Evolutionary conservation across 257 asterid genomes (phyloP), one percentile per base, ranked within the genome.

Genomic region (Oldenlandia corymbosa): DNA sequence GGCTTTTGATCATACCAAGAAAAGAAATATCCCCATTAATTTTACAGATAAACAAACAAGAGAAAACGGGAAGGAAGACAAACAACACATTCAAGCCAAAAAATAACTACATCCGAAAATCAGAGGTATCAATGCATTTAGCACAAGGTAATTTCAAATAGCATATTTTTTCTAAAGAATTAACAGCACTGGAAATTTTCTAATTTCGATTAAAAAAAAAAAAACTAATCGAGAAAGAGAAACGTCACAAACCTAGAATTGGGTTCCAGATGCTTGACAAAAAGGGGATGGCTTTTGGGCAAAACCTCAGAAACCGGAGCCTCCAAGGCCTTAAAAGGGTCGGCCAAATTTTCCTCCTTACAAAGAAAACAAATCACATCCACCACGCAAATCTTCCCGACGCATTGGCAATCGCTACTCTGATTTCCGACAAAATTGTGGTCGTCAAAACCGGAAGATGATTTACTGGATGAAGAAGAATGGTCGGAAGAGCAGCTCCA

Each of bases 291-390:
- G 9, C 79, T 84, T 66, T 76, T 67, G 17, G 69, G 78, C 68
- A 90, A 74, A 75, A 87, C 46, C 60, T 78, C 68, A 31, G 68
- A 69, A 49, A 87, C 69, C 13, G 85, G 82, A 23, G 85, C 66
- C 52, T 83, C 83, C 43, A 87, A 73, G 4, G 95, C 95, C 83
- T 78, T 75, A 23, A 71, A 80, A 43, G 95, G 96, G 69, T 81
- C 72, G 14, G 27, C 68, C 74, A 79, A 71, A 73, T 82, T 85
- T 46, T 80, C 93, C 41, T 75, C 73, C 43, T 77, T 75, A 67
- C 85, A 83, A 36, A 90, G 82, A 73, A 82, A 90, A 41, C 83
- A 80, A 71, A 85, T 84, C 69, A 72, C 80, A 67, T 90, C 93
- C 7, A 81, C 88, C 51, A 71, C 59, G 74, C 80, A 79, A 58